Base-by-base conservation (phyloP, 306 rosid genomes). In the Arachis hypogaea region DNA sequence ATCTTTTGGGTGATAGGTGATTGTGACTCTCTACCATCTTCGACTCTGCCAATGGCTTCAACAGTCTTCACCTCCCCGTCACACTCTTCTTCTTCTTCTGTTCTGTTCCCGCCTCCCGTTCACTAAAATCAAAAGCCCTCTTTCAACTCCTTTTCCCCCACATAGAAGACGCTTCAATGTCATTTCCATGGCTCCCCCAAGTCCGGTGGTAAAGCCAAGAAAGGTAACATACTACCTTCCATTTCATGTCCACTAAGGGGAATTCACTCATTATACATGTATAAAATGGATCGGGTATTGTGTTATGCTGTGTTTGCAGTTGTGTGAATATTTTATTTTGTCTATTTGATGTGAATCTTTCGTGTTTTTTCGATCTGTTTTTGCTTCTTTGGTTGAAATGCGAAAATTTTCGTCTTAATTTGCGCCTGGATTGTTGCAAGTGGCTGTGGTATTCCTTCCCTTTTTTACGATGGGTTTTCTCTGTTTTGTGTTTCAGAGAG, bases 111-210 rank as follows among this genome's bases (percentile, higher is more conserved):
- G 18, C 18, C 67, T 72, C 52, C 82, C 43, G 0, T 67, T 80
- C 63, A 63, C 63, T 9, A 10, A 5, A 22, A 55, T 7, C 70
- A 41, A 65, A 65, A 80, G 9, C 41, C 78, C 79, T 40, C 78
- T 69, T 9, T 52, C 63, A 0, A 60, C 72, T 16, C 42, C 9
- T 30, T 33, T 75, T 64, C 82, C 61, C 36, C 85, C 82, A 9
- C 12, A 58, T 51, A 80, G 77, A 12, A 50, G 92, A 76, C 89
- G 90, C 46, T 86, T 92, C 83, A 22, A 66, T 60, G 84, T 94
- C 63, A 80, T 72, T 36, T 85, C 99, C 4, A 94, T 94, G 99
- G 99, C 99, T 71, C 99, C 99, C 0, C 99, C 99, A 93, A 94
- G 67, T 88, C 12, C 12, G 93, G 89, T 2, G 97, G 99, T 0